Evolutionary conservation across 1,284 basidiomycete genomes (phyloP), one percentile per base, ranked within the genome.

Genomic region (Xerocomus minutiporus): DNA sequence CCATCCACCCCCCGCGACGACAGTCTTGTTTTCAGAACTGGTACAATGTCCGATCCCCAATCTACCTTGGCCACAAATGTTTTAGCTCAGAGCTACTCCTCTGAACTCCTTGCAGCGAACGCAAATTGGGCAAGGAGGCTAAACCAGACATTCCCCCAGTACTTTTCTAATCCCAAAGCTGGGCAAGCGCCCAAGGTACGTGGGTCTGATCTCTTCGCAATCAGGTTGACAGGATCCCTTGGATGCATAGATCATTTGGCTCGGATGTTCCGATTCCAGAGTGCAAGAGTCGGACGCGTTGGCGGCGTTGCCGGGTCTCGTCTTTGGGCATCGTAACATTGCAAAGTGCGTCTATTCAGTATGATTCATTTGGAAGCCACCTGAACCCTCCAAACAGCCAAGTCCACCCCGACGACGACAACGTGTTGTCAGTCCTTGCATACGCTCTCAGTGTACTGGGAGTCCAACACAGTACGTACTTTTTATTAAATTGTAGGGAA

Each of bases 181-280:
- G 45, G 43, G 20, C 63, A 65, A 40, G 45, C 25, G 1, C 63
- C 66, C 15, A 67, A 64, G 51, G 63, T 60, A 41, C 8, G 55
- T 23, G 15, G 13, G 13, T 12, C 32, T 9, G 8, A n/a, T 36
- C 34, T 28, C n/a, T 39, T 31, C 8, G 31, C 17, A 8, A 13
- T 13, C 7, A 8, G 12, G 15, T 51, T 23, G 40, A 48, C n/a
- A 2, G 17, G 7, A 15, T 9, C 12, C 4, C 20, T 20, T 3
- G n/a, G 12, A 46, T 5, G 8, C 5, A 3, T n/a, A 78, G 69
- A 57, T 75, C 32, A 72, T 83, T 48, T 84, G 82, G 82, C 68
- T 84, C 46, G 81, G 79, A 8, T 80, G 78, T 61, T 71, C 75
- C 11, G 79, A 80, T 59, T 77, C 76, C 3, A 69, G 79, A 26